Conservation (phyloP, 2,329 filamentous ascomycete species). For the Xylariaceae sp. region DNA sequence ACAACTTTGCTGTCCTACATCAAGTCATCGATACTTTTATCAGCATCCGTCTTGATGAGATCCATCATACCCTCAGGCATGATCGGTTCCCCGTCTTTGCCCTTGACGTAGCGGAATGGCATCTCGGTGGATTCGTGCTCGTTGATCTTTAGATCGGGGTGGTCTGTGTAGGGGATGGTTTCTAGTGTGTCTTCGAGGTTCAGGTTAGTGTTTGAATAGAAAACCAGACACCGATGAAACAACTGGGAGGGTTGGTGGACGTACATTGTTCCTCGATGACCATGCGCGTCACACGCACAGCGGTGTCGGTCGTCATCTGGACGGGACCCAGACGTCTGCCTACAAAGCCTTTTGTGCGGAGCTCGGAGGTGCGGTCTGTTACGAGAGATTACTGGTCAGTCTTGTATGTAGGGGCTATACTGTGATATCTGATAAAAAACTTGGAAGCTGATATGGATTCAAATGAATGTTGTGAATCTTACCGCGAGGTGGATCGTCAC, state of each 20-base stretch:
- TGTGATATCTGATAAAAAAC: too few species aligned
- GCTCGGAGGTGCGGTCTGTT: conserved; percentile 89
- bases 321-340: conserved; percentile 84
- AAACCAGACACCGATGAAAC: too few species aligned
- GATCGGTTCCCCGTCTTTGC: conserved; percentile 69
- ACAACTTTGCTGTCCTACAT: conserved; percentile 51
- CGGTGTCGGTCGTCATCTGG: conserved; percentile 98
- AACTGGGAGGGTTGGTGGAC: background rate
- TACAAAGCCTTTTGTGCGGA: conserved; percentile 88
- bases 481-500: conserved; percentile 92
- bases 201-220: background rate
- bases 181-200: conserved; percentile 51
- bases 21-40: conserved; percentile 85
- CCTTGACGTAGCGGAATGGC: conserved; percentile 94
- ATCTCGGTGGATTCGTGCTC: conserved; percentile 93
- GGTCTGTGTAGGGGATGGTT: conserved; percentile 77
- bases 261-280: conserved; percentile 80
- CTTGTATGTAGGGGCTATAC: too few species aligned
- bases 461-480: conserved; percentile 27
- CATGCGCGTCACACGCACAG: conserved; percentile 86
- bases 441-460: background rate
- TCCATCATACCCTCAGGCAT: conserved; percentile 97
- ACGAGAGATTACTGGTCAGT: background rate
- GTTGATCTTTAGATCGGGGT: conserved; percentile 84
- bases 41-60: conserved; percentile 86